phyloP scores from a whole-genome alignment of 129 eudicot species.

The Lonicera japonica region DNA sequence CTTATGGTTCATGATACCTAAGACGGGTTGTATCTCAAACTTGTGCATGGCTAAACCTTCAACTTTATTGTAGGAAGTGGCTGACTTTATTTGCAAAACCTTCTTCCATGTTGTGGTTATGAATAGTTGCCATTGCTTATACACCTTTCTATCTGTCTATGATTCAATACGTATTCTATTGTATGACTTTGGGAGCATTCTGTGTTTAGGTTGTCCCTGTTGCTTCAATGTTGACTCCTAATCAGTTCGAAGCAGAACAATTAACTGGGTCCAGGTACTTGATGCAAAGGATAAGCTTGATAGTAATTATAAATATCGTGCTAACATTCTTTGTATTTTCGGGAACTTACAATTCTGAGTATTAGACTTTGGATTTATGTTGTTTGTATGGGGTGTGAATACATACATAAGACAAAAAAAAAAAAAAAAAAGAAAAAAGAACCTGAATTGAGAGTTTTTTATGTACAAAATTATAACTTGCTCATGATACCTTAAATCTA shows the following conservation, averaged over 20 bases:
- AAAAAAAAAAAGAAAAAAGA: too few species aligned
- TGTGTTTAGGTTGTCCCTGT: conserved; percentile 89
- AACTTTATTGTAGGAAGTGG: not conserved
- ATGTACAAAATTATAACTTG: too few species aligned
- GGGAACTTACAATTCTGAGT: not conserved
- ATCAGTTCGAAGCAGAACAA: conserved; percentile 96
- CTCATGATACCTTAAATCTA: too few species aligned
- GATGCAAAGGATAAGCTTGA: conserved; percentile 4
- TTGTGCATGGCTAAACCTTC: not conserved
- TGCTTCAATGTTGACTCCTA: conserved; percentile 99
- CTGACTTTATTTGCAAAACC: too few species aligned
- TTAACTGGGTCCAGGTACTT: conserved; percentile 78
- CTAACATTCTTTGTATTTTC: conserved; percentile 3
- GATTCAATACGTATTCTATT: not conserved
- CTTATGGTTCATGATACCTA: not conserved
- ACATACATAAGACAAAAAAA: too few species aligned
- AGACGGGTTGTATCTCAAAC: not conserved
- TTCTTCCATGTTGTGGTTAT: too few species aligned
- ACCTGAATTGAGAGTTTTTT: too few species aligned
- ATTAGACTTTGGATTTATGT: not conserved
- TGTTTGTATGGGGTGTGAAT: not conserved
- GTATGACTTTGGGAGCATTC: not conserved
- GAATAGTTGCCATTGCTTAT: too few species aligned
- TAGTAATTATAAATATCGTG: not conserved
- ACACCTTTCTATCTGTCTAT: too few species aligned